A percentile compares a stretch with the other conserved stretches of the same genome.
Evolutionary conservation across 495 filamentous ascomycete species (phyloP).

Genomic region (Hypomontagnella submonticulosa): DNA sequence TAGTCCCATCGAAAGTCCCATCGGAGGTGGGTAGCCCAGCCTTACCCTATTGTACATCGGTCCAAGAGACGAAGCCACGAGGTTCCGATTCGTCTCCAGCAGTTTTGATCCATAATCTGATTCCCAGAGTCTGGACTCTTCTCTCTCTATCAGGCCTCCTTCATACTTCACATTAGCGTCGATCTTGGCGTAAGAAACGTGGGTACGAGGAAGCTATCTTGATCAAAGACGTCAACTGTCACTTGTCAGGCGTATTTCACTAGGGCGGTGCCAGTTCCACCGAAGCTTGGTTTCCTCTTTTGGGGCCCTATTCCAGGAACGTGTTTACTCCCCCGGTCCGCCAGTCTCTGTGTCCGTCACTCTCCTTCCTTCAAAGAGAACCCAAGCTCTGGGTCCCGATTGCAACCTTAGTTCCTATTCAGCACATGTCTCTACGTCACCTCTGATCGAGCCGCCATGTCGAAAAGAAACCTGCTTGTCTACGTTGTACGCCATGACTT

Average conservation of each 20-base stretch:
- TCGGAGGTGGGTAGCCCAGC: constrained; percentile 33
- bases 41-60: constrained; percentile 32
- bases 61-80: constrained; percentile 19
- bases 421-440: constrained; percentile 4
- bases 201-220: constrained; percentile 18
- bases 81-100: constrained; percentile 30
- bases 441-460: constrained; percentile 42
- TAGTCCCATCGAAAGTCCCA: constrained; percentile 20
- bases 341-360: constrained; percentile 2
- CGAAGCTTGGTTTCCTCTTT: constrained; percentile 7
- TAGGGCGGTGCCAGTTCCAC: constrained; percentile 29
- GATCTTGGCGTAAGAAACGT: constrained; percentile 17
- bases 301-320: constrained; percentile 7
- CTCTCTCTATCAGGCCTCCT: constrained; percentile 6
- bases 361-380: constrained; percentile 6
- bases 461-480: constrained; percentile 60
- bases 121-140: constrained; percentile 10
- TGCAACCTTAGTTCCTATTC: constrained; percentile 1
- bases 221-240: constrained; percentile 36
- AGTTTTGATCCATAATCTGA: constrained; percentile 23
- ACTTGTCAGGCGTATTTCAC: constrained; percentile 24
- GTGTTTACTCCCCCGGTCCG: constrained; percentile 6
- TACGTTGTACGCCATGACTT: constrained; percentile 74
- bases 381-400: not conserved
- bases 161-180: constrained; percentile 23